Conservation (phyloP, 139 green algal species). For the Yamagishiella unicocca region DNA sequence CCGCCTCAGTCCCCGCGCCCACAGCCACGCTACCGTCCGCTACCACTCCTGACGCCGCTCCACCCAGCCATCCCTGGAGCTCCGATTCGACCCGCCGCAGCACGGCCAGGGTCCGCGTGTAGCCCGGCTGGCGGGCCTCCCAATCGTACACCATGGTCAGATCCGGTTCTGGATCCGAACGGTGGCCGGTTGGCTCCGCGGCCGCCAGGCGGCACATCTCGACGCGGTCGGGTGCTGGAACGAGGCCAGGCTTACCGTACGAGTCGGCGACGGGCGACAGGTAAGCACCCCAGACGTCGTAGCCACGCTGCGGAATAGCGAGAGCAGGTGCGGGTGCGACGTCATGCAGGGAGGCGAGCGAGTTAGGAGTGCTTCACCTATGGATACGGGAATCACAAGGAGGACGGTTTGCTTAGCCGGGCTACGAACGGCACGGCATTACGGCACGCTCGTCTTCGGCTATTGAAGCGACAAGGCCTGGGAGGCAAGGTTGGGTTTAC, state of each 20-base stretch:
- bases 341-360: too few relatives aligned
- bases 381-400: too few relatives aligned
- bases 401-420: too few relatives aligned
- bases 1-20: too few relatives aligned
- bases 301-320: conserved; percentile 56
- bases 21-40: neutral
- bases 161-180: conserved; percentile 25
- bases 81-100: conserved; percentile 63
- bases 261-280: conserved; percentile 85
- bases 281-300: conserved; percentile 83
- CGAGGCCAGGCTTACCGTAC: conserved; percentile 83
- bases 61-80: conserved; percentile 24
- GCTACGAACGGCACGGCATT: too few relatives aligned
- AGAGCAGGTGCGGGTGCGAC: too few relatives aligned
- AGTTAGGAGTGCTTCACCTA: too few relatives aligned
- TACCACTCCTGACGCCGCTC: neutral
- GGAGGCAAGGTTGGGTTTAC: too few relatives aligned
- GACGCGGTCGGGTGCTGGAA: conserved; percentile 70
- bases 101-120: conserved; percentile 79
- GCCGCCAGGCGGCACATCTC: conserved; percentile 78
- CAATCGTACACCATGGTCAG: conserved; percentile 84
- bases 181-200: too few relatives aligned
- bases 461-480: too few relatives aligned
- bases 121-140: conserved; percentile 78
- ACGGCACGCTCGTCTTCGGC: too few relatives aligned